Percentiles rank a stretch among this genome's conserved stretches.
These are phyloP conservation scores for Ustilago tritici DNA, from an alignment of 1,284 basidiomycete genomes.

Conservation along the genomic window DNA sequence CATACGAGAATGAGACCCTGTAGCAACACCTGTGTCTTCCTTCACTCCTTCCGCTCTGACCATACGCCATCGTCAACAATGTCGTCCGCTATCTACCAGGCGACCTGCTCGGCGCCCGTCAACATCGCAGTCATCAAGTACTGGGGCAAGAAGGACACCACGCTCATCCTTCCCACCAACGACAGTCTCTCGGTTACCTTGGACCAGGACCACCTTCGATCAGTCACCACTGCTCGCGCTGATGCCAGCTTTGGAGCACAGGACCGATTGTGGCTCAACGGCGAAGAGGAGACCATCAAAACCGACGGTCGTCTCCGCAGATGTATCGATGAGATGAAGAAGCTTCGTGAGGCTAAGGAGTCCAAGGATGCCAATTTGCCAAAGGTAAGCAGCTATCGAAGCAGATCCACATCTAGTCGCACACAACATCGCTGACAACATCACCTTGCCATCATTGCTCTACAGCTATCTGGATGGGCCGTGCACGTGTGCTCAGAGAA, in stretches of 20 bases:
- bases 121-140: constrained; percentile 95
- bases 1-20: constrained; percentile 34
- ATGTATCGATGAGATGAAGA: constrained; percentile 89
- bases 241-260: constrained; percentile 77
- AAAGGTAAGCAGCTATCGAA: constrained; percentile 41
- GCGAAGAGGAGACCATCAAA: constrained; percentile 88
- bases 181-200: constrained; percentile 96
- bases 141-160: constrained; percentile 97
- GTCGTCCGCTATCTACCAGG: constrained; percentile 76
- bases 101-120: constrained; percentile 90
- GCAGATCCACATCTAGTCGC: background rate
- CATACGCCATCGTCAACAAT: constrained; percentile 24
- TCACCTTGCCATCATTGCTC: background rate
- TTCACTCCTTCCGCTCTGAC: constrained; percentile 1
- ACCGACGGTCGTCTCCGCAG: constrained; percentile 81
- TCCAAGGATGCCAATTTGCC: constrained; percentile 62
- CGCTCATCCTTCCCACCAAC: constrained; percentile 96
- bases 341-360: constrained; percentile 81
- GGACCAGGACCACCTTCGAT: constrained; percentile 93
- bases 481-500: constrained; percentile 88
- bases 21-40: background rate
- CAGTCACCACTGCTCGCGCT: constrained; percentile 90
- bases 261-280: constrained; percentile 94
- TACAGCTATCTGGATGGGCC: constrained; percentile 58
- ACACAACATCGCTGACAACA: constrained; percentile 1